Base-by-base conservation (phyloP, 208 protist genomes). In the Naegleria lovaniensis region DNA sequence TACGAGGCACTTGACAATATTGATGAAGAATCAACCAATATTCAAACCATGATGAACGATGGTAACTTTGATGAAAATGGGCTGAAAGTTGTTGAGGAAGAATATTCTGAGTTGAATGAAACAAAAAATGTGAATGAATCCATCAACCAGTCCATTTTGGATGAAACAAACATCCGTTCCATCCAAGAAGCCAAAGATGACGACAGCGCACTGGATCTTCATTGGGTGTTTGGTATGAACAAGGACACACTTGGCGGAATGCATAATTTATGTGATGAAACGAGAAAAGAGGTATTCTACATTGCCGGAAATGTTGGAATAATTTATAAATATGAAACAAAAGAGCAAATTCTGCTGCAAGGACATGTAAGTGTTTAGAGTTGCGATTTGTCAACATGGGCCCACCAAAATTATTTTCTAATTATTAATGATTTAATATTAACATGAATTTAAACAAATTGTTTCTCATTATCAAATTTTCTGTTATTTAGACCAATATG, bases 211-310 rank as follows among this genome's bases (percentile, higher is more conserved):
- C 29, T 79, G 6, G 29, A 79, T 36, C n/a, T 79, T 11, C 7
- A 96, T 76, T 98, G 96, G 96, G 95, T 92, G 33, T 98, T 98
- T 92, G 97, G 97, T 38, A 94, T 98, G 40, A 96, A 97, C 93
- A 96, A 96, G 90, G 96, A 98, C 91, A 96, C 95, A 91, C 94
- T 95, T 86, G 93, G 94, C 22, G 91, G 93, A 52, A 95, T 98
- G 51, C 95, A 97, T 92, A 98, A 97, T 91, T 94, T 98, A 67
- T 52, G 55, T 11, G 92, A 93, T 39, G 94, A 88, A 11, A 58
- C 86, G 19, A 92, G 95, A 90, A 92, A 96, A 89, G 92, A 93
- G 9, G 94, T 98, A 75, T 98, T 98, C 93, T 98, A 98, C 93
- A 90, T 94, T 7, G 88, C 97, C 33, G 96, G 93, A 2, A 96